A percentile compares a stretch with the other conserved stretches of the same genome.
Conservation (phyloP, 306 rosid genomes). For the Geum urbanum region DNA sequence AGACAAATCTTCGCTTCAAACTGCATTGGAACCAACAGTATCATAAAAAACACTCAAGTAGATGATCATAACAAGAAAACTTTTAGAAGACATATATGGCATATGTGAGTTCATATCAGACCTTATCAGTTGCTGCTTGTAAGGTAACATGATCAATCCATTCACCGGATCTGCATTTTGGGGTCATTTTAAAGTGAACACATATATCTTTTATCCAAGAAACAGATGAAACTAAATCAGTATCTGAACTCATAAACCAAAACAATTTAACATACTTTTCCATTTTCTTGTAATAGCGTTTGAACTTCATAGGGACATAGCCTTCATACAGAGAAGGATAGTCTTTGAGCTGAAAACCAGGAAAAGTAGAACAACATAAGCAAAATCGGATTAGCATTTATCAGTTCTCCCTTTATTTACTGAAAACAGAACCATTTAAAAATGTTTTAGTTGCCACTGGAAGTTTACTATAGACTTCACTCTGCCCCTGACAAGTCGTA, state of each 20-base stretch:
- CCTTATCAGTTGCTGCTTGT: conserved; percentile 97
- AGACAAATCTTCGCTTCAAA: conserved; percentile 84
- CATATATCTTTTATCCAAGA: conserved; percentile 8
- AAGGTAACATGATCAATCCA: conserved; percentile 98
- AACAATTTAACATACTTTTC: conserved; percentile 53
- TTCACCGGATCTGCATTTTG: conserved; percentile 69
- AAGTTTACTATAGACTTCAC: background rate
- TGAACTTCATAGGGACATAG: conserved; percentile 95
- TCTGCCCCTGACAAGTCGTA: background rate
- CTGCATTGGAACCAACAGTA: conserved; percentile 37
- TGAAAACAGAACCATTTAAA: background rate
- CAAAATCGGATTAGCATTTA: conserved; percentile 24
- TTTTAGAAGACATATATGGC: background rate
- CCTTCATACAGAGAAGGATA: conserved; percentile 65
- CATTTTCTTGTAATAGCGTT: conserved; percentile 79
- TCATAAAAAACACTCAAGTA: too few species aligned
- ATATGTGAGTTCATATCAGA: conserved; percentile 14
- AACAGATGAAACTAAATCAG: conserved; percentile 17
- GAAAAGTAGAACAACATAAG: conserved; percentile 36
- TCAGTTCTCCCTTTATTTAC: background rate
- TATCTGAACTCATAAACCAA: conserved; percentile 16
- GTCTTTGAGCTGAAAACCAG: conserved; percentile 63
- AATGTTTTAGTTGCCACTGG: background rate
- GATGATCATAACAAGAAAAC: too few species aligned
- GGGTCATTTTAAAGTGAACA: conserved; percentile 29